Percentiles rank a stretch among this genome's conserved stretches.
These are phyloP conservation scores for Fraxinus excelsior DNA, from an alignment of 257 asterid species.

Conservation along the genomic window DNA sequence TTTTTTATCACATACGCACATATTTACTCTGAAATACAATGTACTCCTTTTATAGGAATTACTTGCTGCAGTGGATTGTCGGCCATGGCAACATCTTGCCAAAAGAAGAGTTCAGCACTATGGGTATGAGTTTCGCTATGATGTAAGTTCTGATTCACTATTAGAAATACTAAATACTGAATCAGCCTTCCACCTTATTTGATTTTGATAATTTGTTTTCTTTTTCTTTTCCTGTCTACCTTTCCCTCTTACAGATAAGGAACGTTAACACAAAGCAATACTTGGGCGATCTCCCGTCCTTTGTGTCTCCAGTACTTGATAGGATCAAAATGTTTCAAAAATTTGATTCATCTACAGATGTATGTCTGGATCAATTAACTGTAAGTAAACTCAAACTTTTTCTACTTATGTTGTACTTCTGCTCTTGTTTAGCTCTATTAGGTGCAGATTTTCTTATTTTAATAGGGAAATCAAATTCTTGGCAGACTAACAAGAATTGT, in stretches of 20 bases:
- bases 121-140: constrained; percentile 87
- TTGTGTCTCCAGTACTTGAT: constrained; percentile 60
- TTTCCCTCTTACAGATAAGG: constrained; percentile 62
- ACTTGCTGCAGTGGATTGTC: constrained; percentile 77
- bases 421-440: constrained; percentile 8
- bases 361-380: constrained; percentile 76
- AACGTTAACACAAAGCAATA: constrained; percentile 72
- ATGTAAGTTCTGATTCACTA: constrained; percentile 44
- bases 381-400: constrained; percentile 43
- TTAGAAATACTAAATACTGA: background rate
- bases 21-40: background rate
- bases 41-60: constrained; percentile 54
- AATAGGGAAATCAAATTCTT: constrained; percentile 11
- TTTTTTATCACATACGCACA: background rate
- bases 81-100: constrained; percentile 82
- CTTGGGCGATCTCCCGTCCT: constrained; percentile 86
- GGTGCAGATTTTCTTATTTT: constrained; percentile 1
- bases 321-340: constrained; percentile 54
- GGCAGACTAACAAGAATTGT: constrained; percentile 11
- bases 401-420: background rate
- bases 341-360: constrained; percentile 42
- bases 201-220: background rate
- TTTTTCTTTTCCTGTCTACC: constrained; percentile 6
- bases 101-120: constrained; percentile 95
- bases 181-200: background rate